Evolutionary conservation across 164 flowering plant species (phyloP), one percentile per base, ranked within the genome.

Genomic region (Vitis rupestris): DNA sequence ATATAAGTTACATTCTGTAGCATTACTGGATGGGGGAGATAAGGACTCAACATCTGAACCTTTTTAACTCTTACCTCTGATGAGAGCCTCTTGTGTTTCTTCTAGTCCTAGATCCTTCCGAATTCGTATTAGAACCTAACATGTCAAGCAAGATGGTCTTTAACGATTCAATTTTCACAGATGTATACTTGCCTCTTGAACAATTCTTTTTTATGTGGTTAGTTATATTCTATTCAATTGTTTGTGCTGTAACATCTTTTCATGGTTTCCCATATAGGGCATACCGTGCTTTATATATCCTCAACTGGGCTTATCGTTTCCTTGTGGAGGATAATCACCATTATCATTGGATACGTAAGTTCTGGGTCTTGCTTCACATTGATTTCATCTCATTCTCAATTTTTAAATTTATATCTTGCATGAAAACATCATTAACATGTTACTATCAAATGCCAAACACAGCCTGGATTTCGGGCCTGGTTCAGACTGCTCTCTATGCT

Each of bases 401-500:
- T 56, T 29, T 44, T 3, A 29, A 57, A 54, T 16, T 8, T 16
- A 37, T 66, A 55, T 30, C 31, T 14, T 62, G 17, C 29, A 69
- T n/a, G 14, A 9, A 23, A 27, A 31, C 23, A 23, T 14, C 15
- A 29, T 37, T 59, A 23, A 68, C 47, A 50, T 30, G 8, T 12
- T 53, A 16, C 59, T 62, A 23, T 47, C 50, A 9, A 17, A 7
- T 76, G 70, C 61, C 13, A 61, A 17, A 53, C 61, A 70, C 87
- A 89, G 94, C 88, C 75, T 84, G 87, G 82, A 14, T 87, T 8
- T 83, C 93, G 12, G 93, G 93, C 50, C 62, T 86, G 60, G 82
- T 87, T 73, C 93, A 87, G 78, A 89, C 93, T 19, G 87, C 85
- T 48, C 83, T 89, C 0, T 89, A 87, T 69, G 87, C 84, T 9